Conservation (phyloP, 2,329 filamentous ascomycete genomes). For the Penicillium corylophilum region DNA sequence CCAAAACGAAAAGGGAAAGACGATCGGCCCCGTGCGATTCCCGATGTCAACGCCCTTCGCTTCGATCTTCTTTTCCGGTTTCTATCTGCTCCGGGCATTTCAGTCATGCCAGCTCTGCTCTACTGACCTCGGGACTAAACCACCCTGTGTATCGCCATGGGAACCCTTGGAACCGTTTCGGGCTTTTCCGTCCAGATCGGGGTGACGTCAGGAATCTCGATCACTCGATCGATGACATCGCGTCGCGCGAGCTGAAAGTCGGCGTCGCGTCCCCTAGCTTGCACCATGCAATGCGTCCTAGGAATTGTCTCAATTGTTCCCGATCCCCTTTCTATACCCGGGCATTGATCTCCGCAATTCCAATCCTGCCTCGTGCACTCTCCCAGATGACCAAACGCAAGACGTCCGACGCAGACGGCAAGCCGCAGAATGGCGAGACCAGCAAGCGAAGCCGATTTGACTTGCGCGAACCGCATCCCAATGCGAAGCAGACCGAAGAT, state of each 20-base stretch:
- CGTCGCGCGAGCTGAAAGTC: conserved; percentile 7
- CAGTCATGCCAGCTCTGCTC: not conserved
- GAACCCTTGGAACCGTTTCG: not conserved
- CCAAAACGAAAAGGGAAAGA: too few relatives aligned
- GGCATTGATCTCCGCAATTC: not conserved
- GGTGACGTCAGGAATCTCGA: conserved; percentile 23
- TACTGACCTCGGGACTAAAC: not conserved
- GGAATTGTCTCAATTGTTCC: not conserved
- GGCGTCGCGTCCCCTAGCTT: not conserved
- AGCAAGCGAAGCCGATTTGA: conserved; percentile 21
- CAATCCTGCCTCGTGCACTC: not conserved
- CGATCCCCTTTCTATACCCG: too few relatives aligned
- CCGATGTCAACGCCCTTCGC: too few relatives aligned
- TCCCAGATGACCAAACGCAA: conserved; percentile 30
- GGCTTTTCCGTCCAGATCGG: not conserved
- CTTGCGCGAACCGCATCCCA: conserved; percentile 29
- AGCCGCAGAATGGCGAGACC: conserved; percentile 6
- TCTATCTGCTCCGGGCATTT: too few relatives aligned
- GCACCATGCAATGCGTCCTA: conserved; percentile 1
- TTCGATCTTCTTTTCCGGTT: too few relatives aligned
- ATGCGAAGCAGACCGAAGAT: conserved; percentile 44
- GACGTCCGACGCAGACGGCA: conserved; percentile 11
- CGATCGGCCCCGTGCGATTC: too few relatives aligned
- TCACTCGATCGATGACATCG: conserved; percentile 19
- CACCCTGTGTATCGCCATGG: not conserved